A percentile compares a stretch with the other conserved stretches of the same genome.
Conservation (phyloP, 2,329 filamentous ascomycete genomes). For the Huntiella moniliformis region DNA sequence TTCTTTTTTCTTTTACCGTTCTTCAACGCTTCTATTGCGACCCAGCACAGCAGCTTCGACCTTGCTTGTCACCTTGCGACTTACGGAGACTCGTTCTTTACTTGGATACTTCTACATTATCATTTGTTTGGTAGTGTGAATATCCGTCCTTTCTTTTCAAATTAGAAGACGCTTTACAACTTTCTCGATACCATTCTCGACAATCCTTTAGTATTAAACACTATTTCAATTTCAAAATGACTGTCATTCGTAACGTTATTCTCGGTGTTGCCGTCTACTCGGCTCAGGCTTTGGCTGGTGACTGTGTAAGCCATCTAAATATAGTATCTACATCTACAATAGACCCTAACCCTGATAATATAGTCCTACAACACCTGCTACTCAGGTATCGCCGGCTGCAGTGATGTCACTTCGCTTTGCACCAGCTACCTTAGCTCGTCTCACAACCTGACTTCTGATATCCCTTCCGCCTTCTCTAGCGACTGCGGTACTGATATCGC, state of each 20-base stretch:
- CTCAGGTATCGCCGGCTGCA: constrained; percentile 15
- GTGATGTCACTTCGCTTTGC: constrained; percentile 19
- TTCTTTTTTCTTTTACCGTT: background rate
- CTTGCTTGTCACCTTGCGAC: background rate
- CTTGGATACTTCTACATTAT: background rate
- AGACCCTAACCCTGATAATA: background rate
- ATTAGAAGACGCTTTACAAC: background rate
- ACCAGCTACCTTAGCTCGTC: constrained; percentile 13
- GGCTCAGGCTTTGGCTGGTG: background rate
- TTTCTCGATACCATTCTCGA: background rate
- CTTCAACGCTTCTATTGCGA: background rate
- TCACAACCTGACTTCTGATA: constrained; percentile 14
- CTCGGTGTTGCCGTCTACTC: constrained; percentile 3
- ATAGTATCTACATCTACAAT: background rate
- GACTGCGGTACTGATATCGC: constrained; percentile 24
- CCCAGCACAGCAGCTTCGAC: background rate
- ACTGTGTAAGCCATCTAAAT: constrained; percentile 7
- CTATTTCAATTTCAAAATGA: background rate
- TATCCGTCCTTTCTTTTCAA: background rate
- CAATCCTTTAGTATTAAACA: background rate
- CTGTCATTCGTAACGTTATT: constrained; percentile 8
- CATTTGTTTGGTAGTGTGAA: background rate
- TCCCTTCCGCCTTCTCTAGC: constrained; percentile 16
- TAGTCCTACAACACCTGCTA: constrained; percentile 6
- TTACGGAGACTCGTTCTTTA: background rate